Conservation (phyloP, 225 moss, liverwort and hornwort genomes). For the Ulota crispa region DNA sequence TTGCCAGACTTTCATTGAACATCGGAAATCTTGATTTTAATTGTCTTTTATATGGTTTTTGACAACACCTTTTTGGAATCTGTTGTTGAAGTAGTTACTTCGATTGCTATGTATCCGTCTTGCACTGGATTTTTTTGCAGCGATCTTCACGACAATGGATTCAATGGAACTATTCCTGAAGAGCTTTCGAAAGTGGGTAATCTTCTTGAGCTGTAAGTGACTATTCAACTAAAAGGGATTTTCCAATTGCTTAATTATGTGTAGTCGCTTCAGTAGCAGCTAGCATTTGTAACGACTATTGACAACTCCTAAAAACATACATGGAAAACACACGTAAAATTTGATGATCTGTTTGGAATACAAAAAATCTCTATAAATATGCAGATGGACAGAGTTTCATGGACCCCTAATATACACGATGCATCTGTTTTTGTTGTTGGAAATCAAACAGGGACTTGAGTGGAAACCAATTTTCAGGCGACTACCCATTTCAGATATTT, state of each 20-base stretch:
- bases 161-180: constrained; percentile 2
- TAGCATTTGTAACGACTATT: not conserved
- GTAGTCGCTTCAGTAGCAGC: not conserved
- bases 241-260: not conserved
- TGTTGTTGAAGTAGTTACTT: not conserved
- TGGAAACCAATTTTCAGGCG: constrained; percentile 24
- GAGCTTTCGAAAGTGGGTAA: fast-evolving
- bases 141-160: constrained; percentile 36
- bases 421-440: not conserved
- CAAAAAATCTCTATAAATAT: not conserved
- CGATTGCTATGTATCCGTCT: not conserved
- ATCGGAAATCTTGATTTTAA: not conserved
- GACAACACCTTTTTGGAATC: not conserved
- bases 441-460: constrained; percentile 31
- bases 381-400: not conserved
- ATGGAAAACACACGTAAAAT: not conserved
- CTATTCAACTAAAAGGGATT: not conserved
- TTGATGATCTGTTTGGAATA: not conserved
- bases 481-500: not conserved
- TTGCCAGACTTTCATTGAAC: not conserved
- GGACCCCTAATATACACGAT: not conserved
- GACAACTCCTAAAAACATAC: not conserved
- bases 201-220: constrained; percentile 30
- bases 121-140: constrained; percentile 5
- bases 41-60: not conserved